These are phyloP conservation scores for Fusarium sp. DNA, from an alignment of 2,329 filamentous ascomycete species.

Conservation along the genomic window DNA sequence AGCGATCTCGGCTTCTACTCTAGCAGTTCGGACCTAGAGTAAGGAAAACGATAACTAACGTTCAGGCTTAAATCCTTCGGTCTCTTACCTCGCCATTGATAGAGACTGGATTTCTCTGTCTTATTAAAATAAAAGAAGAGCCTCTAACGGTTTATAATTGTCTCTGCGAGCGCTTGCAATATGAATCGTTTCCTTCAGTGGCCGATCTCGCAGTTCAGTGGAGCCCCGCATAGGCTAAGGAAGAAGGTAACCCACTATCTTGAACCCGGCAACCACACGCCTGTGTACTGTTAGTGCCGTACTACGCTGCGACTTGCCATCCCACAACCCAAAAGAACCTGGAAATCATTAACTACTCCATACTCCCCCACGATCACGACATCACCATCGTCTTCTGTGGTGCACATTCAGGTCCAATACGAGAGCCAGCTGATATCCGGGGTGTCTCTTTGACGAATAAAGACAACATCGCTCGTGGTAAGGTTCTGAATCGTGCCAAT, in stretches of 20 bases:
- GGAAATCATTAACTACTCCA: conserved; percentile 35
- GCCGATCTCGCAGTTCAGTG: conserved; percentile 16
- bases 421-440: conserved; percentile 1
- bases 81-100: neutral
- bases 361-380: conserved; percentile 45
- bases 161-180: neutral
- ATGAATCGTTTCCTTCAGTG: conserved; percentile 5
- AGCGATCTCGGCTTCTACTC: neutral
- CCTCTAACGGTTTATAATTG: neutral
- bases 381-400: conserved; percentile 36
- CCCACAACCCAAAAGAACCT: conserved; percentile 39
- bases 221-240: conserved; percentile 41
- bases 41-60: neutral
- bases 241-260: conserved; percentile 39
- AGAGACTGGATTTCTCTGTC: neutral
- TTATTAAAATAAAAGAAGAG: neutral
- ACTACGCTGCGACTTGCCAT: conserved; percentile 24
- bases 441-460: conserved; percentile 9
- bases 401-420: conserved; percentile 28
- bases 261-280: neutral
- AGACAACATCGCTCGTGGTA: conserved; percentile 3
- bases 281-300: conserved; percentile 33
- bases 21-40: neutral
- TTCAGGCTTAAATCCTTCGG: neutral
- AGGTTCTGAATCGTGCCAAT: conserved; percentile 15